Evolutionary conservation across 73 alveolate genomes (phyloP), one percentile per base, ranked within the genome.

Genomic region (Uronychia binucleata): DNA sequence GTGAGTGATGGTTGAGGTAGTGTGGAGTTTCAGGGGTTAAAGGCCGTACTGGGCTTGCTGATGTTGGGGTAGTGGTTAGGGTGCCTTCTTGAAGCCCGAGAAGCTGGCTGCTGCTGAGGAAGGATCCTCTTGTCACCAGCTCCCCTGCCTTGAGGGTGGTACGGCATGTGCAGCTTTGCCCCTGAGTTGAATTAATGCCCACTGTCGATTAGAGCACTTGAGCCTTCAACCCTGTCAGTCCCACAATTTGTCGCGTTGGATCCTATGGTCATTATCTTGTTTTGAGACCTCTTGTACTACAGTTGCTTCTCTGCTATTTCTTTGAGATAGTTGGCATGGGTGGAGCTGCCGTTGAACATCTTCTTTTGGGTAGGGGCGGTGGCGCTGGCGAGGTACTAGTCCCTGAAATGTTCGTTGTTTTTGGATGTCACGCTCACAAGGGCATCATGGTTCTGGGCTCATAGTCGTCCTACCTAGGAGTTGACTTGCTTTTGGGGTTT

Each of bases 181-280:
- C 67, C 67, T 46, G 67, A 46, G 67, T 46, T 46, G 67, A 46
- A 46, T 11, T 46, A 19, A 46, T 46, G 67, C 5, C n/a, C 67
- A 19, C 67, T 46, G 5, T 46, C 67, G 5, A 46, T 46, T 46
- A 46, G 19, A 11, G 67, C 67, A 46, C 67, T 46, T 46, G 67
- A 46, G n/a, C 67, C 67, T 46, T 46, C 67, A 46, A 46, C 67
- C 19, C 67, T 46, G 67, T 46, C 67, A 46, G 67, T 46, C 67
- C 67, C 67, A 19, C 67, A 46, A 19, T 46, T 46, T 5, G 67
- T 46, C 5, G 67, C 67, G 19, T 46, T 46, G 5, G 67, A 46
- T 46, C 67, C 67, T 46, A 46, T 46, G 5, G 67, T 46, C 67
- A 46, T 46, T 11, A 46, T 46, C 19, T 46, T 46, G 67, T 46